A percentile compares a stretch with the other conserved stretches of the same genome.
Evolutionary conservation across 208 protist genomes (phyloP).

Genomic region (Crithidia bombi): DNA sequence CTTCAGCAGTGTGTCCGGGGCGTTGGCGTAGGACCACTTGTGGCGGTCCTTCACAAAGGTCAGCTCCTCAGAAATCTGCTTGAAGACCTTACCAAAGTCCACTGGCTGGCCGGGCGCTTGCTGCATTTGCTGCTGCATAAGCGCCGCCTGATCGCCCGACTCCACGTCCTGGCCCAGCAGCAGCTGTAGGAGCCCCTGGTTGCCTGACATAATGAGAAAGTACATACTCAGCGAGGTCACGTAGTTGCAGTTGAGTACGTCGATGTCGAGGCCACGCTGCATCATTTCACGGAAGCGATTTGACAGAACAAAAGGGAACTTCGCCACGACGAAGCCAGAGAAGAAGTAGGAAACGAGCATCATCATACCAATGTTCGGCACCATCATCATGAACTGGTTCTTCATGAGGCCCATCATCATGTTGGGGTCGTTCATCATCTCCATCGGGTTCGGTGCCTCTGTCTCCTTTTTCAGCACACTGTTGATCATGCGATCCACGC

Average conservation of each 20-base stretch:
- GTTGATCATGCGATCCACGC: constrained; percentile 59
- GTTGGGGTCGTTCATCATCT: constrained; percentile 92
- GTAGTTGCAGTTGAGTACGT: constrained; percentile 94
- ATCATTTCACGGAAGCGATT: constrained; percentile 94
- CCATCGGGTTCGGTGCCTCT: constrained; percentile 86
- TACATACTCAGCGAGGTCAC: constrained; percentile 96
- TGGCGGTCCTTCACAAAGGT: constrained; percentile 72
- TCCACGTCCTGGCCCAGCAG: constrained; percentile 85
- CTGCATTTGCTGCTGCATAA: constrained; percentile 70
- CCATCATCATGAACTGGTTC: constrained; percentile 93
- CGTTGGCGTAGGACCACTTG: constrained; percentile 71
- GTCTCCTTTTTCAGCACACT: constrained; percentile 68
- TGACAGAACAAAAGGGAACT: constrained; percentile 96
- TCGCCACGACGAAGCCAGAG: constrained; percentile 96
- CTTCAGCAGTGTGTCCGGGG: constrained; percentile 66
- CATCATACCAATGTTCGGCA: constrained; percentile 96
- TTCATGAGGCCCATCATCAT: constrained; percentile 96
- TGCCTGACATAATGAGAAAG: constrained; percentile 95
- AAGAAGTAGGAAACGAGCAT: constrained; percentile 96
- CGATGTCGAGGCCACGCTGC: constrained; percentile 95
- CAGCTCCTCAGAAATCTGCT: constrained; percentile 74
- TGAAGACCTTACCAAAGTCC: constrained; percentile 84
- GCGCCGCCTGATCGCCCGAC: constrained; percentile 37
- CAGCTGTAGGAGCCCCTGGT: constrained; percentile 93
- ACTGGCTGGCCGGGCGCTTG: constrained; percentile 60